Conservation (phyloP, 1,284 basidiomycete genomes). For the Mycocalia duriaeana region DNA sequence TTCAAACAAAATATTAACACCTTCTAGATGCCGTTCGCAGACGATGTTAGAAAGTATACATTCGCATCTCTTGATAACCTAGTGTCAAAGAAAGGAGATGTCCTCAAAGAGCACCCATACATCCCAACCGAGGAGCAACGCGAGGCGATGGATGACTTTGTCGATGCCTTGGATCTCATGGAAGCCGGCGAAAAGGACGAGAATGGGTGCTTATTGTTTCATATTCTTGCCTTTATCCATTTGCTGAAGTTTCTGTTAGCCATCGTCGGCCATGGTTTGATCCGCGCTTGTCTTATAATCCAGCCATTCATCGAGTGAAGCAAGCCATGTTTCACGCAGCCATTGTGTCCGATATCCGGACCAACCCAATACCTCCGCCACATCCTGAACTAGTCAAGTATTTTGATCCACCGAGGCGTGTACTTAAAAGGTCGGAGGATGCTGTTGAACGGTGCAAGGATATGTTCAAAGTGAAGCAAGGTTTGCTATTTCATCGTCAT, state of each 20-base stretch:
- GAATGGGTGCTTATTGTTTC: constrained; percentile 46
- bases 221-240: not conserved
- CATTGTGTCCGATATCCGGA: constrained; percentile 67
- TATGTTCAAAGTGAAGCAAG: constrained; percentile 72
- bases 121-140: constrained; percentile 80
- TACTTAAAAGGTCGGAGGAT: constrained; percentile 54
- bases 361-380: constrained; percentile 75
- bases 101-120: constrained; percentile 71
- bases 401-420: constrained; percentile 70
- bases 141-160: constrained; percentile 80
- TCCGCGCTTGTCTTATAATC: constrained; percentile 77
- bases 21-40: constrained; percentile 89
- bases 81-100: constrained; percentile 72
- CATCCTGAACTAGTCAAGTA: constrained; percentile 83
- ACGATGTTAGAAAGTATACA: constrained; percentile 84
- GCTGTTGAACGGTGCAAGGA: constrained; percentile 60
- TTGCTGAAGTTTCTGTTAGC: constrained; percentile 28
- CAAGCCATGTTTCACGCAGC: constrained; percentile 90
- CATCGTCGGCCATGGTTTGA: constrained; percentile 73
- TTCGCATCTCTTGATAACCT: constrained; percentile 82
- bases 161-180: constrained; percentile 85
- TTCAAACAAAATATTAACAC: not conserved
- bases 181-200: constrained; percentile 66
- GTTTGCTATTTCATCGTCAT: constrained; percentile 28
- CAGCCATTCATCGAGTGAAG: constrained; percentile 85